Percentiles rank a stretch among this genome's conserved stretches.
phyloP scores from a whole-genome alignment of 306 rosid species.

The Castanopsis chinensis region DNA sequence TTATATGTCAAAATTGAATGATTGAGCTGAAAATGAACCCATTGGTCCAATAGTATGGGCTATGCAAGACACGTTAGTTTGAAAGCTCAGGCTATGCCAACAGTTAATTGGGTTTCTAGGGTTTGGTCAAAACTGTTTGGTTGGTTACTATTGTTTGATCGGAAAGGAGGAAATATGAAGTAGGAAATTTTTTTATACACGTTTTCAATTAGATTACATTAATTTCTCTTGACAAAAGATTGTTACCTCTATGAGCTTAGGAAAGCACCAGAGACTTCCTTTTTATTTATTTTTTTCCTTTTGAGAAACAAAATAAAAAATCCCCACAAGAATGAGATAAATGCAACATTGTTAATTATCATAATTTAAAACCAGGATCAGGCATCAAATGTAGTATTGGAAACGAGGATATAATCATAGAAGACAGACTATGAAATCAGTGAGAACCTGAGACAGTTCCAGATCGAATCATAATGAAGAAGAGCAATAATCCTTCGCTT shows the following conservation, averaged over 20 bases:
- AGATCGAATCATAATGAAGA: conserved; percentile 71
- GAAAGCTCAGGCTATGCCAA: neutral
- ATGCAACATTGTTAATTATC: neutral
- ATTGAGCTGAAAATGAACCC: neutral
- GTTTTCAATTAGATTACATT: too few relatives aligned
- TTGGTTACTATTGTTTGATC: neutral
- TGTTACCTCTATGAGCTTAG: neutral
- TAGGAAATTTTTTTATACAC: too few relatives aligned
- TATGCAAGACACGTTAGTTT: neutral
- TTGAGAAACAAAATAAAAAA: neutral
- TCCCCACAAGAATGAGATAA: neutral
- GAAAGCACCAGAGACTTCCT: neutral
- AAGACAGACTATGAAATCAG: conserved; percentile 13
- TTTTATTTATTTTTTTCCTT: neutral
- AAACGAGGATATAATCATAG: conserved; percentile 1
- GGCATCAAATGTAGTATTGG: neutral
- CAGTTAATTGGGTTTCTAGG: neutral
- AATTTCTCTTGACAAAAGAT: neutral
- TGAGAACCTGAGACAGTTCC: conserved; percentile 76
- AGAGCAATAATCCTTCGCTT: conserved; percentile 74
- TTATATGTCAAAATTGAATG: neutral
- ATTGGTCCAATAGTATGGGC: neutral
- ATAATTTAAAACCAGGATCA: neutral
- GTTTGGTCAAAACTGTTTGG: too few relatives aligned
- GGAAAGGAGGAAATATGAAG: neutral